Conservation (phyloP, 768 basidiomycete species). For the Zangia roseola region DNA sequence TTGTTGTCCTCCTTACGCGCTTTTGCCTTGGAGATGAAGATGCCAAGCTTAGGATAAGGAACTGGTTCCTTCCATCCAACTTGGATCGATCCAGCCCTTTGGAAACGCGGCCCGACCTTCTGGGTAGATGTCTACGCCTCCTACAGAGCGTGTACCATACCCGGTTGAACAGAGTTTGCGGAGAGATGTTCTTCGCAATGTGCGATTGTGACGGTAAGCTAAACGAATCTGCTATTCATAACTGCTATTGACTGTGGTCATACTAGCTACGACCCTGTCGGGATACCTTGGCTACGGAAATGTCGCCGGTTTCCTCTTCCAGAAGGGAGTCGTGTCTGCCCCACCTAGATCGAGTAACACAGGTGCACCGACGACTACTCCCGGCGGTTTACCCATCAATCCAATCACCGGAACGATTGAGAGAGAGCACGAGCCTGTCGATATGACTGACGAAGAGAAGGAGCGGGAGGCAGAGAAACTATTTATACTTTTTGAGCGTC, state of each 20-base stretch:
- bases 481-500: slow-evolving; percentile 86
- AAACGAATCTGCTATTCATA: not conserved
- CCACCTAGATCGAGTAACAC: slow-evolving; percentile 41
- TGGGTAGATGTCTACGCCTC: slow-evolving; percentile 80
- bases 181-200: slow-evolving; percentile 84
- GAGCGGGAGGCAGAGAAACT: slow-evolving; percentile 90
- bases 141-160: slow-evolving; percentile 72
- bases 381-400: slow-evolving; percentile 55
- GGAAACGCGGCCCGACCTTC: slow-evolving; percentile 66
- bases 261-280: slow-evolving; percentile 64
- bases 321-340: slow-evolving; percentile 77
- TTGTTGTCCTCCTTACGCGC: slow-evolving; percentile 72
- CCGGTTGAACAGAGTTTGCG: slow-evolving; percentile 71
- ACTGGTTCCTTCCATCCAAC: slow-evolving; percentile 72
- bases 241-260: not conserved
- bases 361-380: slow-evolving; percentile 32
- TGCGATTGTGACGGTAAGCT: slow-evolving; percentile 71
- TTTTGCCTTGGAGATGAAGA: slow-evolving; percentile 64
- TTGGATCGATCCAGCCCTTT: slow-evolving; percentile 78
- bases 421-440: slow-evolving; percentile 35
- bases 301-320: slow-evolving; percentile 91
- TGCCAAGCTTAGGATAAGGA: slow-evolving; percentile 54
- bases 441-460: slow-evolving; percentile 96
- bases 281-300: slow-evolving; percentile 91
- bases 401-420: slow-evolving; percentile 83